A percentile compares a stretch with the other conserved stretches of the same genome.
Evolutionary conservation across 306 rosid species (phyloP).

Genomic region (Dryas drummondii): DNA sequence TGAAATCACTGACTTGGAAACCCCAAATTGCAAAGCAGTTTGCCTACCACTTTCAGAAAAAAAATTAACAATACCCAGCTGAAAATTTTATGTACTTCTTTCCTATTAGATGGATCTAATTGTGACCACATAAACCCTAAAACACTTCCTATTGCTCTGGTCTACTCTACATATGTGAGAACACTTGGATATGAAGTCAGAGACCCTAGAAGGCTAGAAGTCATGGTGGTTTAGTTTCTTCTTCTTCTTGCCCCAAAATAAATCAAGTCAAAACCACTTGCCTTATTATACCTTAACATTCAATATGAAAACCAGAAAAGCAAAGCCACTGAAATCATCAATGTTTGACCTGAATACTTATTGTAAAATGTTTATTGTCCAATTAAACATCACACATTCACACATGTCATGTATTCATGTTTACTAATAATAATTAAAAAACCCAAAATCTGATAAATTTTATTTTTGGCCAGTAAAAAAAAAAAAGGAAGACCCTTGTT

Average conservation of each 20-base stretch:
- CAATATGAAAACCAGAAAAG: constrained; percentile 19
- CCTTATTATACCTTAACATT: background rate
- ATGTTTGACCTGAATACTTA: constrained; percentile 13
- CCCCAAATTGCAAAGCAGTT: constrained; percentile 13
- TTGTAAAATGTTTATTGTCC: background rate
- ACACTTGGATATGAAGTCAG: background rate
- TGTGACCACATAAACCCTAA: too few relatives aligned
- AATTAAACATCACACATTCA: too few relatives aligned
- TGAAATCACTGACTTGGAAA: background rate
- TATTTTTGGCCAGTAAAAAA: too few relatives aligned
- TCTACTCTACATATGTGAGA: background rate
- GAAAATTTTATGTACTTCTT: background rate
- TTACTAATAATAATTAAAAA: too few relatives aligned
- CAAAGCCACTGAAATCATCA: background rate
- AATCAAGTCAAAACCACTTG: constrained; percentile 10
- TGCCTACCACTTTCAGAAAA: constrained; percentile 19
- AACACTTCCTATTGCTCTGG: too few relatives aligned
- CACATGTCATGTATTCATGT: too few relatives aligned
- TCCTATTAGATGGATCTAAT: too few relatives aligned
- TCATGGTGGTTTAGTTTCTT: constrained; percentile 9
- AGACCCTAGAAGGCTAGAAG: background rate
- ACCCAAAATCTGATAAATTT: too few relatives aligned
- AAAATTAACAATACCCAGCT: background rate
- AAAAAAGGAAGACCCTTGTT: too few relatives aligned
- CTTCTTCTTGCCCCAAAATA: background rate